Evolutionary conservation across 345 rosid species (phyloP), one percentile per base, ranked within the genome.

Genomic region (Brassica nigra): DNA sequence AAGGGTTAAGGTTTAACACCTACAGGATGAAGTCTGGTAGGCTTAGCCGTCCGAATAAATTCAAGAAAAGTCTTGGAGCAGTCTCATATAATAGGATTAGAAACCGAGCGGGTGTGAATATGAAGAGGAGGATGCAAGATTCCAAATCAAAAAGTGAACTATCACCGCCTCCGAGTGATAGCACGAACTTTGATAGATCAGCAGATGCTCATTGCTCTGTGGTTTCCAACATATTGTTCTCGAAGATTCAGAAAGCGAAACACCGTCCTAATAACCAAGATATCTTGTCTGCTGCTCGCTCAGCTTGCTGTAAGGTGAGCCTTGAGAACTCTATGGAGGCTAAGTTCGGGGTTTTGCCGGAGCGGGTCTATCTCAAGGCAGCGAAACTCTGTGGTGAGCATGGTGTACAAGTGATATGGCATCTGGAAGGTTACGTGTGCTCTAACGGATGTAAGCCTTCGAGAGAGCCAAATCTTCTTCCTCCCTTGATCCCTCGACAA

Each of bases 361-460:
- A 93, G 72, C 70, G 87, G 30, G 66, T 90, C 66, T 90, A 90
- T 84, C 89, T 93, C 76, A 96, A 88, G 88, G 99, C 97, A 20
- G 99, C 97, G 79, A 96, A 86, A 77, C 91, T 96, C 39, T 93
- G 97, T 71, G 91, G 99, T 74, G 99, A 96, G 86, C 87, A 90
- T 63, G 90, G 92, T 75, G 85, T 96, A 75, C 89, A 78, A 67
- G 89, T 92, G n/a, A 86, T 85, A 80, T 96, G 99, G 99, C 98
- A 96, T 80, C 88, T 29, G 34, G 93, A 88, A 58, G 92, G 88
- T 52, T 96, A 84, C 76, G 52, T 86, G 63, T 96, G 99, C 77
- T 81, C 92, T 68, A 93, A 92, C 77, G 90, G 97, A 66, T 96
- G 99, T 77, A 87, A 84, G 85, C 83, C 83, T 75, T 80, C 74